Evolutionary conservation across 1,139 yeast species (phyloP).

Genomic region (Hyphopichia pseudoburtonii): DNA sequence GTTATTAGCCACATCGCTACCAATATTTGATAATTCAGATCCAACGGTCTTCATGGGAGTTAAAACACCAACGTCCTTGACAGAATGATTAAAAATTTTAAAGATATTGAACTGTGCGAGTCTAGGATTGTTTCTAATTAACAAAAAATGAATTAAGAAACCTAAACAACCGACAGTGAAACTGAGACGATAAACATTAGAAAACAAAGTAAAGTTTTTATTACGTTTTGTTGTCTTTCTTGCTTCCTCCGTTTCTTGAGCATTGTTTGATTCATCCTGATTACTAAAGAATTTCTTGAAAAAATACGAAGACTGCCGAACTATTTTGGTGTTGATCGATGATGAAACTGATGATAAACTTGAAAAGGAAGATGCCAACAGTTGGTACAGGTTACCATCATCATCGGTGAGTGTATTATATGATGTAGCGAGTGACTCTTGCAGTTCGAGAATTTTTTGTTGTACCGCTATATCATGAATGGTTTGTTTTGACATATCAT

Average conservation of each 20-base stretch:
- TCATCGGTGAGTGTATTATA: constrained; percentile 11
- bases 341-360: constrained; percentile 33
- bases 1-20: constrained; percentile 11
- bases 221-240: constrained; percentile 5
- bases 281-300: constrained; percentile 30
- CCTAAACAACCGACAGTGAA: constrained; percentile 45
- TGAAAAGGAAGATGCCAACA: constrained; percentile 37
- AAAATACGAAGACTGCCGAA: constrained; percentile 30
- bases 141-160: constrained; percentile 35
- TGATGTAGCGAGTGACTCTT: constrained; percentile 27
- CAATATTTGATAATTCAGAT: constrained; percentile 8
- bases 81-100: constrained; percentile 8
- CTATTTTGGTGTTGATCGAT: constrained; percentile 28
- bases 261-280: constrained; percentile 7
- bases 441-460: constrained; percentile 19
- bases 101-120: constrained; percentile 9
- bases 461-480: constrained; percentile 22
- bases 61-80: constrained; percentile 8
- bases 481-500: constrained; percentile 27
- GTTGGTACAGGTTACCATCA: constrained; percentile 18
- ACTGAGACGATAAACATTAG: constrained; percentile 32
- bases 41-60: constrained; percentile 8
- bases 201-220: constrained; percentile 10
- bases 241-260: constrained; percentile 10
- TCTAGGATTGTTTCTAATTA: constrained; percentile 22